Conservation (phyloP, 495 filamentous ascomycete genomes). For the Hyaloscypha bicolor region DNA sequence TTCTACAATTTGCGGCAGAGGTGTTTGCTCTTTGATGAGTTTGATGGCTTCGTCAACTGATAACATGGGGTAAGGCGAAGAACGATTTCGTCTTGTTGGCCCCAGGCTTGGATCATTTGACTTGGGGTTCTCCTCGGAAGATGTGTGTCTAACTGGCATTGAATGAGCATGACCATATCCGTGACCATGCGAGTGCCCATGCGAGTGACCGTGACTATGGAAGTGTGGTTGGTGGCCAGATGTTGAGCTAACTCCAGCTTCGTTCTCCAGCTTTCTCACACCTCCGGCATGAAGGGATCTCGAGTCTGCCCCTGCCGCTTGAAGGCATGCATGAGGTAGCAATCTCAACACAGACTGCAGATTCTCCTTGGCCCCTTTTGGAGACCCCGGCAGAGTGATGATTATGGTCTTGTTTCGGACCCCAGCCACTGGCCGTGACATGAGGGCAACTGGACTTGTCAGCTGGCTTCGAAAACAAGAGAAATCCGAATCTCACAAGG, state of each 20-base stretch:
- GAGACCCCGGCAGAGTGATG: conserved; percentile 89
- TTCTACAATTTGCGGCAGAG: conserved; percentile 54
- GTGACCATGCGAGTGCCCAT: conserved; percentile 60
- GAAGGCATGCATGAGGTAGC: conserved; percentile 89
- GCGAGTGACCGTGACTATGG: conserved; percentile 35
- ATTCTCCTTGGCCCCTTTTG: conserved; percentile 96
- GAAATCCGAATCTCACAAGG: conserved; percentile 67
- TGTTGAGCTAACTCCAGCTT: conserved; percentile 62
- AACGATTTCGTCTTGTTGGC: conserved; percentile 73
- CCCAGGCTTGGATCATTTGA: conserved; percentile 85
- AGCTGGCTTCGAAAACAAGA: conserved; percentile 14
- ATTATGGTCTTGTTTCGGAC: conserved; percentile 83
- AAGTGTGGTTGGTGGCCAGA: conserved; percentile 36
- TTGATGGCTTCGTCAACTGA: conserved; percentile 78
- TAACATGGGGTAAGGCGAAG: conserved; percentile 91
- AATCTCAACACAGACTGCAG: conserved; percentile 87
- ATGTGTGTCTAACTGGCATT: conserved; percentile 71
- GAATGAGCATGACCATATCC: conserved; percentile 54
- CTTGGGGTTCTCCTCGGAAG: conserved; percentile 54
- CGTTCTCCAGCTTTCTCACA: conserved; percentile 78
- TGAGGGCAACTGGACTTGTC: conserved; percentile 76
- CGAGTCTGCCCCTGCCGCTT: conserved; percentile 83
- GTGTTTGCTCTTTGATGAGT: conserved; percentile 71
- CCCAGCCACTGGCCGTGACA: conserved; percentile 93
- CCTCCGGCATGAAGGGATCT: conserved; percentile 79